These are phyloP conservation scores for Pezicula radicicola DNA, from an alignment of 2,329 filamentous ascomycete genomes.

Conservation along the genomic window DNA sequence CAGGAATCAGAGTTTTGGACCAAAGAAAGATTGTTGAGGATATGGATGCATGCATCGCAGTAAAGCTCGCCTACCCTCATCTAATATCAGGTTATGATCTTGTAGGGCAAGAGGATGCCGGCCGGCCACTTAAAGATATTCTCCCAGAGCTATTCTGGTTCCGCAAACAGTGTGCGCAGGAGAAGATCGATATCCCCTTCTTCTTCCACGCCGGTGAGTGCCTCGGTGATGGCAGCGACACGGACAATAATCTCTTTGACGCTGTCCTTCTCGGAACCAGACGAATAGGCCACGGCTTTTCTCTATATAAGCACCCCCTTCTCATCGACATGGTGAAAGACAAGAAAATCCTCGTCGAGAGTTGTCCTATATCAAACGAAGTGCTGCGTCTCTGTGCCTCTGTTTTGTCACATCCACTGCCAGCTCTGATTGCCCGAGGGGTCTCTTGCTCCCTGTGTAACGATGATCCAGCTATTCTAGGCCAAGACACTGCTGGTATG, in stretches of 20 bases:
- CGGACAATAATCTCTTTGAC: slow-evolving; percentile 83
- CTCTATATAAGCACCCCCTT: slow-evolving; percentile 86
- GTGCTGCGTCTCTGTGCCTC: slow-evolving; percentile 75
- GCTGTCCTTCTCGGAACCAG: slow-evolving; percentile 82
- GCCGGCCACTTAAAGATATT: slow-evolving; percentile 71
- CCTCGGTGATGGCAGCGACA: slow-evolving; percentile 71
- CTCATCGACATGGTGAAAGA: slow-evolving; percentile 87
- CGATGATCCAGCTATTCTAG: slow-evolving; percentile 86
- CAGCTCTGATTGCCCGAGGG: slow-evolving; percentile 79
- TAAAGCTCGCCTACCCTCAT: slow-evolving; percentile 75
- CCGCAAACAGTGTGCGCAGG: slow-evolving; percentile 75
- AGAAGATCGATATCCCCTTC: slow-evolving; percentile 81
- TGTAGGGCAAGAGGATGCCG: slow-evolving; percentile 82
- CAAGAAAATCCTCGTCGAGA: slow-evolving; percentile 83
- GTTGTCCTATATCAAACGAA: slow-evolving; percentile 89
- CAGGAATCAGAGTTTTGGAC: slow-evolving; percentile 61
- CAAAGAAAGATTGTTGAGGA: slow-evolving; percentile 68
- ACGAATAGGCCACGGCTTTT: slow-evolving; percentile 86
- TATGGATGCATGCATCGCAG: slow-evolving; percentile 85
- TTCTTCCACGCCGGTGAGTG: slow-evolving; percentile 95
- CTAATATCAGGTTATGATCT: slow-evolving; percentile 86
- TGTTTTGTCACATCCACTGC: slow-evolving; percentile 76
- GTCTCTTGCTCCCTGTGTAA: slow-evolving; percentile 84
- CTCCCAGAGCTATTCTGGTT: slow-evolving; percentile 92
- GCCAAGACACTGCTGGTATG: slow-evolving; percentile 77